Evolutionary conservation across 345 rosid genomes (phyloP), one percentile per base, ranked within the genome.

Genomic region (Garcia nutans): DNA sequence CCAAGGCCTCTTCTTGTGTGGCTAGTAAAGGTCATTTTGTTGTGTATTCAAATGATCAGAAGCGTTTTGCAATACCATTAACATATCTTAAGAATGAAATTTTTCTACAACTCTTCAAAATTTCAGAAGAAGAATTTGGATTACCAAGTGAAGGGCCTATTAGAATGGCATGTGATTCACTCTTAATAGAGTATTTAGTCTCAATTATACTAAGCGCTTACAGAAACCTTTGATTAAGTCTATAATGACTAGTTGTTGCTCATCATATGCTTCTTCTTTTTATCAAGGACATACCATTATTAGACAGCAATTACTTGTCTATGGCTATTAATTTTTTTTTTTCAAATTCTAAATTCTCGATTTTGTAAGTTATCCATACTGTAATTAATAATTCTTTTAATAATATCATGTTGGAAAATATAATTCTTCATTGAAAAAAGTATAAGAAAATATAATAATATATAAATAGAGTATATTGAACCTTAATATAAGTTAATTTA

Each of bases 71-170:
- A 13, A 28, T 78, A n/a, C 81, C 74, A 22, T 66, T 73, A 12
- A 3, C 31, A 61, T 68, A 47, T 58, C 60, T 78, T 26, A 59
- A 37, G 13, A 17, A 16, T 16, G 5, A 49, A 1, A 22, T 73
- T 10, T 11, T 60, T 5, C 42, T 16, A 54, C 33, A 68, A 55
- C 60, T 78, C 1, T 37, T 73, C 15, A 60, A 15, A 37, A 16
- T 78, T 44, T 13, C 77, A 2, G 70, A 68, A 67, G 77, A 73
- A 31, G 81, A 67, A 13, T 78, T 33, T 24, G 74, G 74, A 15
- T 10, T 78, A 7, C 60, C 67, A 31, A 68, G 63, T 10, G 13
- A 58, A 13, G 61, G 52, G 9, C 77, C 73, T 10, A 65, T 73
- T 7, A 68, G 52, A 23, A 17, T 67, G 20, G 73, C 77, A 2